Conservation (phyloP, 169 alveolate genomes). For the Plasmodium knowlesi region DNA sequence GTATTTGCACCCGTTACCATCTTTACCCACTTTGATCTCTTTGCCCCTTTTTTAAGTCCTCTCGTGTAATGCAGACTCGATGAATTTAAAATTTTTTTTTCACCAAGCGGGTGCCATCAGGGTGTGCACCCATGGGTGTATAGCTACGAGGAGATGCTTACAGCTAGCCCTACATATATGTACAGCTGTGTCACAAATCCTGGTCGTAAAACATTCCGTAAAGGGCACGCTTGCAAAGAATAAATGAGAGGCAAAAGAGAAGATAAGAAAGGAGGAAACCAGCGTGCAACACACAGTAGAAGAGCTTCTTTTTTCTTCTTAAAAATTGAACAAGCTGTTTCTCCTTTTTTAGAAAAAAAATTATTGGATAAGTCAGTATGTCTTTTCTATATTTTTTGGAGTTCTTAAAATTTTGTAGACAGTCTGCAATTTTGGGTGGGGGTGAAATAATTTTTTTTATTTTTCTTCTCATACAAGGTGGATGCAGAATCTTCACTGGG, state of each 20-base stretch:
- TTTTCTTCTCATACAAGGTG: neutral
- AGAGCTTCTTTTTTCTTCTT: constrained; percentile 1
- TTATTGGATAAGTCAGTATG: neutral
- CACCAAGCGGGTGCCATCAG: neutral
- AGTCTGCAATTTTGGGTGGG: neutral
- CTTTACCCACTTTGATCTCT: neutral
- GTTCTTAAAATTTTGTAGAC: constrained; percentile 2
- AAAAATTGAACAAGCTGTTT: neutral
- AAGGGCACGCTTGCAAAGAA: constrained; percentile 14
- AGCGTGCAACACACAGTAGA: constrained; percentile 11
- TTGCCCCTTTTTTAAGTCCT: neutral
- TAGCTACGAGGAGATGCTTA: neutral
- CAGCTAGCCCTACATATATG: neutral
- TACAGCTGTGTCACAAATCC: constrained; percentile 3
- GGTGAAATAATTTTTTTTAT: neutral
- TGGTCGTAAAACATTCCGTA: constrained; percentile 41
- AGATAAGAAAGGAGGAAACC: constrained; percentile 34
- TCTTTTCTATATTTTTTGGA: neutral
- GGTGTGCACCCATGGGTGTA: neutral
- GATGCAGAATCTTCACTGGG: neutral
- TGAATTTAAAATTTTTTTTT: neutral
- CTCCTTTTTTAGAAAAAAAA: constrained; percentile 6
- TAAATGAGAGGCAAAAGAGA: constrained; percentile 23
- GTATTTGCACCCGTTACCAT: neutral
- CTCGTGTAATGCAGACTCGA: neutral